phyloP scores from a whole-genome alignment of 805 yeast genomes.

The Metschnikowia shivogae region DNA sequence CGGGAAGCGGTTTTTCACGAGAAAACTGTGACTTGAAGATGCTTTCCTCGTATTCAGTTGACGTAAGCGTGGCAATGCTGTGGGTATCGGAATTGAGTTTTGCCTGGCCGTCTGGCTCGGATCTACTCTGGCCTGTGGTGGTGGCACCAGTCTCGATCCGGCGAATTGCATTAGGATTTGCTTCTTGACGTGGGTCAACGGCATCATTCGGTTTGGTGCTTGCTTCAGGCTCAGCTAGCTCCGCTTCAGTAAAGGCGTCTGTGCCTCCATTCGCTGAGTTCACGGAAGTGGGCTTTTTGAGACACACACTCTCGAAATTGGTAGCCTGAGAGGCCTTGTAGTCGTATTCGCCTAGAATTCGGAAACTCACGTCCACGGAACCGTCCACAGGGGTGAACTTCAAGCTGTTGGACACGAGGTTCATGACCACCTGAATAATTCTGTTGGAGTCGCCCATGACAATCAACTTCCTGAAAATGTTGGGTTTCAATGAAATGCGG shows the following conservation, averaged over 20 bases:
- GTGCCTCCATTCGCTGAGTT: background rate
- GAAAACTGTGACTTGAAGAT: constrained; percentile 37
- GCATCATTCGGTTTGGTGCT: no score
- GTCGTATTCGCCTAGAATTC: constrained; percentile 69
- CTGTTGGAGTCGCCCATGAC: constrained; percentile 86
- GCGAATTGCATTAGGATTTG: background rate
- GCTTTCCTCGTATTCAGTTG: constrained; percentile 35
- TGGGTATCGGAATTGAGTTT: constrained; percentile 6
- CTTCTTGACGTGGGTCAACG: background rate
- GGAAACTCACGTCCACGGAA: constrained; percentile 59
- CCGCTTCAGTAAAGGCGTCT: background rate
- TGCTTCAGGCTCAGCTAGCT: background rate
- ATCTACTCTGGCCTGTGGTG: background rate
- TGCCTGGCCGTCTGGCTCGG: background rate
- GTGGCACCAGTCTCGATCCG: background rate
- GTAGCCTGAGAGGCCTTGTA: constrained; percentile 11
- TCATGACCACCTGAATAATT: constrained; percentile 88
- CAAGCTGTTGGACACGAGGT: constrained; percentile 82
- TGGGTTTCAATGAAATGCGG: constrained; percentile 60
- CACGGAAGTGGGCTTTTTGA: constrained; percentile 3
- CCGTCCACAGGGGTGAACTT: constrained; percentile 94
- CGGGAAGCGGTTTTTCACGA: constrained; percentile 14
- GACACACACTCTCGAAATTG: constrained; percentile 13
- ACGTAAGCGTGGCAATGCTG: constrained; percentile 33
- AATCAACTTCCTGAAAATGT: constrained; percentile 54